phyloP scores from a whole-genome alignment of 1,139 yeast genomes.

The Scheffersomyces insectosa region DNA sequence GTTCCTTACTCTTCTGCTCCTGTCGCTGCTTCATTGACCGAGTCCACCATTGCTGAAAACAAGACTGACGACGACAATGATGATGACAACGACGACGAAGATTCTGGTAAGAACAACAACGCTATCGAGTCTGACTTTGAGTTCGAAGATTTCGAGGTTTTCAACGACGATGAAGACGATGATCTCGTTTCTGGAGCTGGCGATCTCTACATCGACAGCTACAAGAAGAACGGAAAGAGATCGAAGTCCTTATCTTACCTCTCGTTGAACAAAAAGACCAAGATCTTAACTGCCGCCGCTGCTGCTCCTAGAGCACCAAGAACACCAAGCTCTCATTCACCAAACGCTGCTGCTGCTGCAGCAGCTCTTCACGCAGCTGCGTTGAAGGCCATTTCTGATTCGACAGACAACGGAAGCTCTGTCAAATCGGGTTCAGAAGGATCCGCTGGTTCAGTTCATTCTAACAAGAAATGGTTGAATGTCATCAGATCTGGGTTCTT shows the following conservation, averaged over 20 bases:
- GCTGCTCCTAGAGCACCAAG: constrained; percentile 80
- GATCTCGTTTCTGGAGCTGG: constrained; percentile 14
- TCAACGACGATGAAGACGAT: constrained; percentile 37
- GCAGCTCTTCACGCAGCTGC: constrained; percentile 78
- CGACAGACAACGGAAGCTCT: constrained; percentile 23
- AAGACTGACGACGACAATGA: constrained; percentile 8
- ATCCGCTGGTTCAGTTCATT: constrained; percentile 11
- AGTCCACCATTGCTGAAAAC: constrained; percentile 4
- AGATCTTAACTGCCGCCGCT: constrained; percentile 72
- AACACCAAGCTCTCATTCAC: constrained; percentile 54
- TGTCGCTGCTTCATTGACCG: constrained; percentile 63
- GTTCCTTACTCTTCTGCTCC: constrained; percentile 78
- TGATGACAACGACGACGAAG: constrained; percentile 7
- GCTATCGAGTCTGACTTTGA: constrained; percentile 28
- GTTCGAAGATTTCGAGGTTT: constrained; percentile 48
- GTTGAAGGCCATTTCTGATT: constrained; percentile 47
- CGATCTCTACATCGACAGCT: constrained; percentile 21
- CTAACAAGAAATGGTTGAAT: constrained; percentile 64
- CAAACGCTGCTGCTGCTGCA: constrained; percentile 69
- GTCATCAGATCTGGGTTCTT: constrained; percentile 74
- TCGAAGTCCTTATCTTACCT: constrained; percentile 64
- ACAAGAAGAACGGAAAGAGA: constrained; percentile 51
- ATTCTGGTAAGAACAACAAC: constrained; percentile 5
- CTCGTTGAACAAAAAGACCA: constrained; percentile 49
- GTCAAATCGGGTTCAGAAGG: constrained; percentile 6